Conservation (phyloP, 2,329 filamentous ascomycete species). For the Chaetothyriales sp. region DNA sequence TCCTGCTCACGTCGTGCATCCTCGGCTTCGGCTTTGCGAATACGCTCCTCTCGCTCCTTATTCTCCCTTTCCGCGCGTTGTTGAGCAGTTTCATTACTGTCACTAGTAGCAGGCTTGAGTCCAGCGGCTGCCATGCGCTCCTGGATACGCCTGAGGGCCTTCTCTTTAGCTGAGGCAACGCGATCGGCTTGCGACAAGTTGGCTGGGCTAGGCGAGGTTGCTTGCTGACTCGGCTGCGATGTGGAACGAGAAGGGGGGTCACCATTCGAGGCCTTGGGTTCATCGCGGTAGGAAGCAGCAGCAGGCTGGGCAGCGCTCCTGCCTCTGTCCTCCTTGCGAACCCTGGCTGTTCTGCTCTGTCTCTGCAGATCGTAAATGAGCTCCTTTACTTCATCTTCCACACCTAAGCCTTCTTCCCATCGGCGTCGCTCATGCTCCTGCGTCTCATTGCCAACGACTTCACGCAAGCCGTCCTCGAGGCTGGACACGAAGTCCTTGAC, state of each 20-base stretch:
- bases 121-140: constrained; percentile 87
- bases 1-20: constrained; percentile 79
- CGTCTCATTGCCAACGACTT: constrained; percentile 56
- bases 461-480: constrained; percentile 76
- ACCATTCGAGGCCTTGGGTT: constrained; percentile 38
- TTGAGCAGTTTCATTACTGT: constrained; percentile 62
- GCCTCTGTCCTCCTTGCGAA: constrained; percentile 48
- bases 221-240: constrained; percentile 21
- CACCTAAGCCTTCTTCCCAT: constrained; percentile 91
- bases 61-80: constrained; percentile 81
- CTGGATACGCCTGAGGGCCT: constrained; percentile 92
- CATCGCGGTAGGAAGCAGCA: constrained; percentile 38
- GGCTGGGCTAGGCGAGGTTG: constrained; percentile 56
- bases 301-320: constrained; percentile 37
- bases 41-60: constrained; percentile 70
- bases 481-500: constrained; percentile 74
- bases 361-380: constrained; percentile 96
- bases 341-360: constrained; percentile 59
- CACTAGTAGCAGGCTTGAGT: constrained; percentile 59
- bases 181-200: constrained; percentile 88
- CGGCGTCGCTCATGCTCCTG: constrained; percentile 81
- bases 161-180: constrained; percentile 90
- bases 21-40: constrained; percentile 84
- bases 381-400: constrained; percentile 91
- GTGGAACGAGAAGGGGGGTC: constrained; percentile 24